Evolutionary conservation across 208 protist species (phyloP).

Genomic region (Sergeia podlipaevii): DNA sequence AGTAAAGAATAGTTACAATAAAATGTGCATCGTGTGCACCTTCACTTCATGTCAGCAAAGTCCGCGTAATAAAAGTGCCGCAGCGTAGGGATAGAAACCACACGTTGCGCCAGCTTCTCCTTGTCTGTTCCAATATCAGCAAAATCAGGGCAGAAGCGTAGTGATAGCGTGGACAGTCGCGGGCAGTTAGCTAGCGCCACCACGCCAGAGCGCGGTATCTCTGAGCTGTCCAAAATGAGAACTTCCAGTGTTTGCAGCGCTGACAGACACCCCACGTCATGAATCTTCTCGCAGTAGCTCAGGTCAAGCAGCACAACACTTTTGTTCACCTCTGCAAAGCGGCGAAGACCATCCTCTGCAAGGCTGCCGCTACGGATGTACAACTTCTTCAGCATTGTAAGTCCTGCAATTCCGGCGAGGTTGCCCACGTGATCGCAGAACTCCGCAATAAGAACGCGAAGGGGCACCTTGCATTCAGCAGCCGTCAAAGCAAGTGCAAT

Average conservation of each 20-base stretch:
- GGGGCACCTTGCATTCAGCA: constrained; percentile 7
- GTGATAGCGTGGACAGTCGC: constrained; percentile 32
- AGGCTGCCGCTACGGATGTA: constrained; percentile 56
- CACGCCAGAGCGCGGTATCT: constrained; percentile 36
- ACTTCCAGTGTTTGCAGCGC: constrained; percentile 26
- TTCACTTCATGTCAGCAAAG: constrained; percentile 24
- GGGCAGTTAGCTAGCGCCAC: constrained; percentile 15
- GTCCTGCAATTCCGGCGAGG: constrained; percentile 29
- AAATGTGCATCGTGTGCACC: no score
- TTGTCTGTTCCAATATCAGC: constrained; percentile 19
- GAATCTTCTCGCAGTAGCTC: constrained; percentile 62
- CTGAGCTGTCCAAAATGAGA: constrained; percentile 57
- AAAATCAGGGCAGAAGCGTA: constrained; percentile 55
- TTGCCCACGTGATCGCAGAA: constrained; percentile 39
- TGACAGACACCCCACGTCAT: constrained; percentile 24
- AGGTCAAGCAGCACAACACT: constrained; percentile 31
- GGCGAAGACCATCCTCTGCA: constrained; percentile 6
- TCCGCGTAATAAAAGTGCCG: constrained; percentile 48
- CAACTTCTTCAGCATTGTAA: constrained; percentile 34
- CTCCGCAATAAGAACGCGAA: constrained; percentile 53
- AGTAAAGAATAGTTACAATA: no score
- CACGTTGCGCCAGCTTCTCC: constrained; percentile 14
- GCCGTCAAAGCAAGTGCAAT: background rate
- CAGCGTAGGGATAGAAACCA: constrained; percentile 29
- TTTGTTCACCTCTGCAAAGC: constrained; percentile 2